Conservation (phyloP, 2,329 filamentous ascomycete species). For the Bisporella sp. region DNA sequence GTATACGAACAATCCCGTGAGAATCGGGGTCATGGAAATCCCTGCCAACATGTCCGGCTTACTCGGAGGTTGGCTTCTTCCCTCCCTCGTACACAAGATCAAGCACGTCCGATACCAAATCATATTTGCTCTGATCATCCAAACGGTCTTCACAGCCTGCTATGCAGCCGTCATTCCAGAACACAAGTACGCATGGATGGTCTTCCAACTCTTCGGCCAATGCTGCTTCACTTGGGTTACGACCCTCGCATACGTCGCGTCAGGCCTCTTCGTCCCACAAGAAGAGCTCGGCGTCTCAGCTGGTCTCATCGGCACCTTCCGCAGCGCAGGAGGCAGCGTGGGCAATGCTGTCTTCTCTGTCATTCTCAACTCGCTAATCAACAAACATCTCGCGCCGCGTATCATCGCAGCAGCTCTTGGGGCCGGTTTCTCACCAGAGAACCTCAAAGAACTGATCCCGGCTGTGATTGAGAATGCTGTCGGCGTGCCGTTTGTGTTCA, state of each 20-base stretch:
- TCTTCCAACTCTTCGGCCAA: constrained; percentile 26
- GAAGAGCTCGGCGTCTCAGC: constrained; percentile 26
- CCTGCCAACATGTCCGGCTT: constrained; percentile 19
- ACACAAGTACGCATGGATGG: constrained; percentile 24
- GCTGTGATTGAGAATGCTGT: constrained; percentile 26
- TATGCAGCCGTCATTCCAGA: constrained; percentile 24
- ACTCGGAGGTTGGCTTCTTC: constrained; percentile 25
- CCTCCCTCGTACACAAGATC: constrained; percentile 27
- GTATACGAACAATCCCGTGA: constrained; percentile 25
- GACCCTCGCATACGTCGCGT: constrained; percentile 23
- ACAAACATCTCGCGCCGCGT: constrained; percentile 21
- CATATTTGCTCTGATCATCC: constrained; percentile 25
- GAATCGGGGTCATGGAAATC: constrained; percentile 24
- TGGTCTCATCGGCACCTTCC: constrained; percentile 27
- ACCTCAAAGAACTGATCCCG: constrained; percentile 21
- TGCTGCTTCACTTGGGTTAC: constrained; percentile 29
- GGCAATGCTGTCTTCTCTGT: constrained; percentile 30
- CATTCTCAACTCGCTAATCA: constrained; percentile 25
- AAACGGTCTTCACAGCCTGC: constrained; percentile 23
- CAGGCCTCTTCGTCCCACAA: constrained; percentile 26
- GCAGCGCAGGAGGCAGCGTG: constrained; percentile 27
- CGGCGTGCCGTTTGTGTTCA: constrained; percentile 29
- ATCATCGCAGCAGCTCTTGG: constrained; percentile 24
- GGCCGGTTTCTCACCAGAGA: constrained; percentile 18
- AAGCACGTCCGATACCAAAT: constrained; percentile 26